Conservation (phyloP, 176 grass and related monocot genomes). For the Tillandsia fasciculata region DNA sequence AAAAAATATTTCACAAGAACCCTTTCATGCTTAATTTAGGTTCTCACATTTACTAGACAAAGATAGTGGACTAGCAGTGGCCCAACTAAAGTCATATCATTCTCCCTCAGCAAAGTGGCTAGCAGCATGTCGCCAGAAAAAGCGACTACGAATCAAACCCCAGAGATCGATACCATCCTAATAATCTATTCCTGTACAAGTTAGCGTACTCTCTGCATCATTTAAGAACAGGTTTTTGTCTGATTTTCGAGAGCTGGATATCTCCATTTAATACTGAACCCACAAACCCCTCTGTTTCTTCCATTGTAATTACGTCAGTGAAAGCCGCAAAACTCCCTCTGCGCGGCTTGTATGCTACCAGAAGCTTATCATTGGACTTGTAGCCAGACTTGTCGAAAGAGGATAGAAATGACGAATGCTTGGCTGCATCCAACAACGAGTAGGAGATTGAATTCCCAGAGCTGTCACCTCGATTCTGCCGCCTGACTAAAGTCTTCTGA, state of each 20-base stretch:
- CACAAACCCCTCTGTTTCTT: conserved; percentile 70
- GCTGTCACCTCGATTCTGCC: conserved; percentile 24
- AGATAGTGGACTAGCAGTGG: not conserved
- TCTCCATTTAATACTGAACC: conserved; percentile 75
- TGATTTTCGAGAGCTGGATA: conserved; percentile 37
- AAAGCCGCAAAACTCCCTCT: conserved; percentile 44
- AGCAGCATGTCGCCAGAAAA: not conserved
- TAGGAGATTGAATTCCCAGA: conserved; percentile 40
- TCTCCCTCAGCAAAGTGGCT: not conserved
- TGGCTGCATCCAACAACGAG: conserved; percentile 55
- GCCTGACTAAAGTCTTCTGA: conserved; percentile 67
- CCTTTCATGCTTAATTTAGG: not conserved
- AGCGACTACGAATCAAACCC: too few relatives aligned
- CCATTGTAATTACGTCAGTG: conserved; percentile 40
- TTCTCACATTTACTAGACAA: not conserved
- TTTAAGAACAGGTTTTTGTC: conserved; percentile 44
- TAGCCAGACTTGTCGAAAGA: conserved; percentile 56
- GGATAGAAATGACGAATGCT: conserved; percentile 48
- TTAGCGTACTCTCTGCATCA: conserved; percentile 7
- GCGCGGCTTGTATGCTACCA: conserved; percentile 75
- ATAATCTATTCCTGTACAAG: not conserved
- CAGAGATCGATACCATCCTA: too few relatives aligned
- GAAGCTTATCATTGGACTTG: conserved; percentile 39
- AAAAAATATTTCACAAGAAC: not conserved
- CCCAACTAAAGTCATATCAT: not conserved